Evolutionary conservation across 192 early-diverging fungal genomes (phyloP), one percentile per base, ranked within the genome.

Genomic region (Gamsiella multidivaricata): DNA sequence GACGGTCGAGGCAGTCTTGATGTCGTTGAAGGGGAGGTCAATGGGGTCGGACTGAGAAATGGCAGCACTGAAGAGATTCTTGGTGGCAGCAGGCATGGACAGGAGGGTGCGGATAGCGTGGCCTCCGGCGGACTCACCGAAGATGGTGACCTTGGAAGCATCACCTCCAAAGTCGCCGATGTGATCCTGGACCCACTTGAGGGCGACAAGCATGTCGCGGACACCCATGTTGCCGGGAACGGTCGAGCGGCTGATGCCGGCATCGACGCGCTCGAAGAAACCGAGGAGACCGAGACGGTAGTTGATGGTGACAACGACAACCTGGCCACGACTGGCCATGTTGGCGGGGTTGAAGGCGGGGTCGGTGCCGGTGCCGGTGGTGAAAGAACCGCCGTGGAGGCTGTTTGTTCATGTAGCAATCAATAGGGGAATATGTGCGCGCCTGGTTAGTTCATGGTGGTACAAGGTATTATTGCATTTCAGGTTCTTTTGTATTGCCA

Each of bases 271-370:
- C 65, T 78, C 74, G 26, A 78, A 49, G 65, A 78, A 78, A 22
- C 74, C 74, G 45, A 78, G 65, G 26, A 78, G 65, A 69, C 74
- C 74, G 31, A 78, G 59, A 63, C 74, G 74, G 54, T 78, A 78
- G 74, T 78, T 78, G 49, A 78, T 78, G 26, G 74, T 58, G 17
- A 78, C 74, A 9, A 78, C 66, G 34, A 78, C 74, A 54, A 78
- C 74, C 28, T 78, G 58, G 29, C 74, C 74, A 41, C 74, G 74
- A 25, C 57, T 61, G 37, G 74, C 74, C 58, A 78, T 68, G 47
- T 69, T 69, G 58, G 74, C 74, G 20, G 74, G 65, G 60, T 78
- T 68, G 65, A 78, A 78, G 31, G 74, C 74, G 43, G 74, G 74
- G 54, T 78, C 74, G 43, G 74, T 69, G 23, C 74, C 74, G 15